Base-by-base conservation (phyloP, 768 basidiomycete species). In the Chlorophyllum brunneum region DNA sequence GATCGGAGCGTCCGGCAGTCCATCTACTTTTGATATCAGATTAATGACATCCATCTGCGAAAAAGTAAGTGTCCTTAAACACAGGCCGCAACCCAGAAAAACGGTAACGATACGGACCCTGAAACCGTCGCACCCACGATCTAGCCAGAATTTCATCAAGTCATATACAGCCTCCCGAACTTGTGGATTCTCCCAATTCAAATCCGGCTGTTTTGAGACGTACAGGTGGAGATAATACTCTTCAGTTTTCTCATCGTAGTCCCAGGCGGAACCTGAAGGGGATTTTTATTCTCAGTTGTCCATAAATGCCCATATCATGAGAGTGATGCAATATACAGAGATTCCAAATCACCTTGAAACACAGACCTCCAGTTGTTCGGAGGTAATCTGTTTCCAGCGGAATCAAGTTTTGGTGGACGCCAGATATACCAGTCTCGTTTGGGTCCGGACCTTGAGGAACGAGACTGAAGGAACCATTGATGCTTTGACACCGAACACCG, bases 351-450 rank as follows among this genome's bases (percentile, higher is more conserved):
- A 78, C 85, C 83, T 69, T 85, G 78, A 61, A 87, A 86, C 15
- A 74, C 66, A 0, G 84, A 80, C 57, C 73, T 73, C 87, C 88
- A 88, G 61, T 90, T 89, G 63, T 87, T 86, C 0, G 88, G 87
- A 5, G 85, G 82, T 1, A 70, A 66, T 20, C 77, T 74, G 40
- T 77, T 69, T 0, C 86, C 85, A 2, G 74, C 65, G 11, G 68
- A 67, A 53, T 81, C 78, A 56, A 68, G 73, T 56, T 68, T 74
- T 2, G 83, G 78, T 3, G 82, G 79, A 13, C 80, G 76, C 87
- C 88, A 89, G 54, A 85, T 75, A 65, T 88, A 91, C 85, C 85
- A 88, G 60, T 88, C 79, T 11, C 86, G 77, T 64, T 85, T 87
- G 0, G 81, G 76, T 60, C 78, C 72, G 5, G 69, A 63, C 70